These are phyloP conservation scores for Diaporthe batatas DNA, from an alignment of 2,329 filamentous ascomycete species.

Conservation along the genomic window DNA sequence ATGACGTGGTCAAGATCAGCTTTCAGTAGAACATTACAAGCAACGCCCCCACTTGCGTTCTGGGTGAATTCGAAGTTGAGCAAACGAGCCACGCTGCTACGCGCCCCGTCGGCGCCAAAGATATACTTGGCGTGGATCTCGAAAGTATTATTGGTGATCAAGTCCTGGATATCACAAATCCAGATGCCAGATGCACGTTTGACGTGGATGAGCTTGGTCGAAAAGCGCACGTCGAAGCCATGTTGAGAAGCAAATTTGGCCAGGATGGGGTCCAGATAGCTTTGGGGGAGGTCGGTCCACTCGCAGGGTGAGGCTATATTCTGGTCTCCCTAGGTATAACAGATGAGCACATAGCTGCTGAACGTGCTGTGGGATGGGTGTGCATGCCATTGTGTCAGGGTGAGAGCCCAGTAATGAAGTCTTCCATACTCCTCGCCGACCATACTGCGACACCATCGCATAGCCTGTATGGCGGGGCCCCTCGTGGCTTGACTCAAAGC, in stretches of 20 bases:
- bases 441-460: constrained; percentile 55
- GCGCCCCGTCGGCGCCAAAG: constrained; percentile 65
- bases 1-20: constrained; percentile 64
- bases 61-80: constrained; percentile 10
- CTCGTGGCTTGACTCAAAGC: constrained; percentile 48
- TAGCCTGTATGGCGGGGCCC: constrained; percentile 52
- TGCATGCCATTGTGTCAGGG: constrained; percentile 46
- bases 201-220: constrained; percentile 53
- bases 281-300: constrained; percentile 52
- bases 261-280: constrained; percentile 58
- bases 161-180: constrained; percentile 51
- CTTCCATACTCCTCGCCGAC: constrained; percentile 55
- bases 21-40: constrained; percentile 28
- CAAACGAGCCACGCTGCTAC: constrained; percentile 29
- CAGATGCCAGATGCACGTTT: constrained; percentile 41
- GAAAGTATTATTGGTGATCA: constrained; percentile 46
- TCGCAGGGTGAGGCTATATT: constrained; percentile 53
- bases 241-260: constrained; percentile 53
- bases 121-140: constrained; percentile 67
- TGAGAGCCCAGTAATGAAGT: constrained; percentile 55
- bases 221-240: constrained; percentile 56
- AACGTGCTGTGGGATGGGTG: not conserved
- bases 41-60: constrained; percentile 16
- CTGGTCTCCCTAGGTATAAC: constrained; percentile 46
- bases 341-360: not conserved